A percentile compares a stretch with the other conserved stretches of the same genome.
Conservation (phyloP, 768 basidiomycete genomes). For the Clitopilus hobsonii region DNA sequence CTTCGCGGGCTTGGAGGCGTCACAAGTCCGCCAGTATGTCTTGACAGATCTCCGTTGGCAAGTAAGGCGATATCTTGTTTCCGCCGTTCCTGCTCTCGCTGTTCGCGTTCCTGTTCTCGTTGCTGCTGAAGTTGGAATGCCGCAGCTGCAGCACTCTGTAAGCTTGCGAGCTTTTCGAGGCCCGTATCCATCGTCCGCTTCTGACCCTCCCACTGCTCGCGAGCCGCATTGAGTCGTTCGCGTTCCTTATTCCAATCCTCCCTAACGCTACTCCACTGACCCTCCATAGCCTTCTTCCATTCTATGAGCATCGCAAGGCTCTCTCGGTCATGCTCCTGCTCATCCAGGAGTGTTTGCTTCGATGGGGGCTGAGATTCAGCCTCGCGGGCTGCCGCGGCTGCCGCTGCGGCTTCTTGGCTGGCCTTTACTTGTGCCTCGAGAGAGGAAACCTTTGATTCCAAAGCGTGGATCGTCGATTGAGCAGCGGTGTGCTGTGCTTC, state of each 20-base stretch:
- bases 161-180: slow-evolving; percentile 38
- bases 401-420: slow-evolving; percentile 33
- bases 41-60: slow-evolving; percentile 33
- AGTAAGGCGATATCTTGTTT: slow-evolving; percentile 1
- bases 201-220: slow-evolving; percentile 78
- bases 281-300: slow-evolving; percentile 79
- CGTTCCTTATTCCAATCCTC: slow-evolving; percentile 84
- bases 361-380: slow-evolving; percentile 3
- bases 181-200: slow-evolving; percentile 49
- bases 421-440: slow-evolving; percentile 62
- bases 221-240: slow-evolving; percentile 64
- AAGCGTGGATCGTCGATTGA: slow-evolving; percentile 61
- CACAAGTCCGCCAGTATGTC: slow-evolving; percentile 45
- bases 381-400: slow-evolving; percentile 3
- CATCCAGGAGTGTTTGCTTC: slow-evolving; percentile 1
- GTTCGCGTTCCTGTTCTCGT: slow-evolving; percentile 12
- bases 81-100: slow-evolving; percentile 5
- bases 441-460: slow-evolving; percentile 64
- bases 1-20: slow-evolving; percentile 77
- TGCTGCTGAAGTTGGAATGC: slow-evolving; percentile 28
- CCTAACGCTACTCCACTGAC: slow-evolving; percentile 70
- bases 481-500: slow-evolving; percentile 77
- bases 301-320: slow-evolving; percentile 52
- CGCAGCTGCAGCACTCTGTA: slow-evolving; percentile 24
- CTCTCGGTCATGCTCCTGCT: slow-evolving; percentile 31